Evolutionary conservation across 163 green algal species (phyloP), one percentile per base, ranked within the genome.

Genomic region (Prototheca wickerhamii): DNA sequence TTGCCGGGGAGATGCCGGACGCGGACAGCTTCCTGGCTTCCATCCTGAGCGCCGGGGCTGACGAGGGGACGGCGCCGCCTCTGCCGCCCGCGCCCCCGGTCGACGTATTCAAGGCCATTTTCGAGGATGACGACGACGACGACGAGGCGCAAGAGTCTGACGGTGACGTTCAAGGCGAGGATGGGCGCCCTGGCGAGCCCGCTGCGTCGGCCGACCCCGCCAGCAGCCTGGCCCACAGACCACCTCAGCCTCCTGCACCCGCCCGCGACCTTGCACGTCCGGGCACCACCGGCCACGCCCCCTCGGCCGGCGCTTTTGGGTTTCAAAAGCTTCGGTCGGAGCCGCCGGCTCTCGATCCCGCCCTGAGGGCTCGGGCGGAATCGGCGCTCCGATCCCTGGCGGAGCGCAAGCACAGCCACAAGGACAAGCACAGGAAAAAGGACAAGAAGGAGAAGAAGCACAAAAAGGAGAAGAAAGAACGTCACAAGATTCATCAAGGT

Each of bases 61-160:
- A 5, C 18, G 42, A 34, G 6, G 67, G 42, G n/a, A 21, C 44
- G 17, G 26, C 32, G 33, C 61, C 46, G 44, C 62, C 63, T 4
- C 30, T 55, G 46, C 51, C 67, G 15, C 50, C 43, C 8, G 4
- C 63, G 33, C 77, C 72, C 54, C 87, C 86, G 1, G 44, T 94
- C 17, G 87, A 94, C 66, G 71, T 95, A 0, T 95, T 95, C 70
- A 86, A 89, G 28, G 82, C 85, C 20, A 91, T 95, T 58, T 95
- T 95, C 68, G 86, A 91, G 56, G 81, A 75, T 4, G 72, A 69
- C 0, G 76, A 84, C 3, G 68, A 85, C 17, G 76, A 77, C 17
- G 75, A 85, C 12, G 80, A 84, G 44, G 64, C 61, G 42, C 52
- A 69, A 51, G 61, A 72, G 33, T 37, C 52, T 0, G 72, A 26